A percentile compares a stretch with the other conserved stretches of the same genome.
phyloP scores from a whole-genome alignment of 139 green algal species.

The Yamagishiella unicocca region DNA sequence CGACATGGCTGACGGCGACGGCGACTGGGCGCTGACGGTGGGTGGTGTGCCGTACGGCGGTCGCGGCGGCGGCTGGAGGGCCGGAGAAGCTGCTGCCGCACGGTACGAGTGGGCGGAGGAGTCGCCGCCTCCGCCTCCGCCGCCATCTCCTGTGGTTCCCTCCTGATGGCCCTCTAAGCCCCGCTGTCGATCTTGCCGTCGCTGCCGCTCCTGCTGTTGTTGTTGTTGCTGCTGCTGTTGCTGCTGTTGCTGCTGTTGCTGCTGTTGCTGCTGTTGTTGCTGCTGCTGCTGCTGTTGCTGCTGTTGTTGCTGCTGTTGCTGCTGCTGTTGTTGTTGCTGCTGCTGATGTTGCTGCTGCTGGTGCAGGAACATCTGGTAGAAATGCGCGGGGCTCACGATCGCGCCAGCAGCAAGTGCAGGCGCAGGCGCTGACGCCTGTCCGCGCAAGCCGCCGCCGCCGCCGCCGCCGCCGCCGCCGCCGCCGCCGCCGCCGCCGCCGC shows the following conservation, averaged over 20 bases:
- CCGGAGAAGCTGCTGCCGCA: not conserved
- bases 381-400: not conserved
- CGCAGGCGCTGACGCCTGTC: not conserved
- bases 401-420: not conserved
- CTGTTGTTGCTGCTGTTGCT: not conserved
- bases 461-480: not conserved
- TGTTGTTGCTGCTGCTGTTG: not conserved
- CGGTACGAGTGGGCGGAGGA: not conserved
- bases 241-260: not conserved
- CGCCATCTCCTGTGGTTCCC: too few relatives aligned
- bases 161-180: too few relatives aligned
- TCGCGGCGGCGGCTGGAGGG: not conserved
- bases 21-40: not conserved
- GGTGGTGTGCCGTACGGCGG: not conserved
- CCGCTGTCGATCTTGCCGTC: too few relatives aligned
- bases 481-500: not conserved
- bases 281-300: not conserved
- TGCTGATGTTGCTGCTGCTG: not conserved
- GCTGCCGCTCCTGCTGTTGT: not conserved
- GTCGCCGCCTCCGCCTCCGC: not conserved
- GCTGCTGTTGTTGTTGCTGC: not conserved
- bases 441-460: not conserved
- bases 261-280: not conserved
- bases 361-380: constrained; percentile 16
- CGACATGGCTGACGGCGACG: constrained; percentile 2